Conservation (phyloP, 164 flowering plant genomes). For the Litsea cubeba region DNA sequence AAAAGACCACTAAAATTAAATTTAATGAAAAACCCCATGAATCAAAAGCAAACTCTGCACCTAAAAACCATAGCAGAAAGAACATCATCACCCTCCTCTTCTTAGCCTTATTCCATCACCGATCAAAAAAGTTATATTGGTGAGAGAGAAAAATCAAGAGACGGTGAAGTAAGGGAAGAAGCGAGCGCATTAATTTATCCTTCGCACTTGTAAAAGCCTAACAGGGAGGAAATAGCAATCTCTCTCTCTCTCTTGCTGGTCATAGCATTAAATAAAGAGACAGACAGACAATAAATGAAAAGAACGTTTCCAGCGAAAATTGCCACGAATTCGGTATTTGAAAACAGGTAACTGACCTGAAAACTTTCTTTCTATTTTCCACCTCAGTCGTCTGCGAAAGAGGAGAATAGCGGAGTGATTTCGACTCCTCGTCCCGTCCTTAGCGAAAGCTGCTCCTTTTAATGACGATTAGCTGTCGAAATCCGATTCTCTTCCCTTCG, state of each 20-base stretch:
- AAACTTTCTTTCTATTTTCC: neutral
- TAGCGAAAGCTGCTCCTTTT: too few relatives aligned
- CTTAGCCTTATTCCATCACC: too few relatives aligned
- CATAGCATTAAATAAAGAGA: neutral
- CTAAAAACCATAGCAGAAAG: neutral
- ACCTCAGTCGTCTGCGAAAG: too few relatives aligned
- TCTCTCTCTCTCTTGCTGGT: neutral
- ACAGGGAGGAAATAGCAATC: neutral
- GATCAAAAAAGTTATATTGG: neutral
- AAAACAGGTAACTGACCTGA: neutral
- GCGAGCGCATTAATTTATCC: neutral
- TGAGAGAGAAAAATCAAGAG: neutral
- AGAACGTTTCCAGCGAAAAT: neutral
- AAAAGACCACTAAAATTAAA: neutral
- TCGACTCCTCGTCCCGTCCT: too few relatives aligned
- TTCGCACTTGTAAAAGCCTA: too few relatives aligned
- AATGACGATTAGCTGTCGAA: too few relatives aligned
- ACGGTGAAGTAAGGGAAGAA: neutral
- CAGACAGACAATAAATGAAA: neutral
- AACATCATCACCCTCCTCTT: neutral
- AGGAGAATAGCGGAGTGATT: too few relatives aligned
- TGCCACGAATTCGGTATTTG: neutral
- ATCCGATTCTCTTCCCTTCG: too few relatives aligned
- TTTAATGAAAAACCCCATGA: neutral
- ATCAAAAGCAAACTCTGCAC: neutral